Conservation (phyloP, 2,329 filamentous ascomycete genomes). For the Colletotrichum higginsianum region DNA sequence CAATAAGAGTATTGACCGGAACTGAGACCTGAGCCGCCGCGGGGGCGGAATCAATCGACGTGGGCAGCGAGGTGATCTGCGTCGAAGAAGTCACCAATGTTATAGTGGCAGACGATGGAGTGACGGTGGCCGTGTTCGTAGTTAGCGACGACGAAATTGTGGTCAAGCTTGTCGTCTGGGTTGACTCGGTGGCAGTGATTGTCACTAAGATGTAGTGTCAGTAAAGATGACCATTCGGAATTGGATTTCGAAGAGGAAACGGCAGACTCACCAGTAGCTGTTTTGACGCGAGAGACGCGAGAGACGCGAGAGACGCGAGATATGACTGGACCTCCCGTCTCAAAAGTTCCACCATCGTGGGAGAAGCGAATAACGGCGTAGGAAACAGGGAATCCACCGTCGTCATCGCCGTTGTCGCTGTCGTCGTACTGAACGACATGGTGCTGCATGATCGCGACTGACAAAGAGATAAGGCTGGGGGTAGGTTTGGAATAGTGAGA, state of each 20-base stretch:
- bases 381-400: neutral
- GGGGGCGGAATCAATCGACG: neutral
- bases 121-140: neutral
- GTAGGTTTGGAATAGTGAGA: no score
- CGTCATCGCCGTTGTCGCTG: neutral
- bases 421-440: neutral
- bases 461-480: neutral
- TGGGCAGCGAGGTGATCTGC: neutral
- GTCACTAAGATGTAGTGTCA: conserved; percentile 1
- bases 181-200: neutral
- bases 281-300: conserved; percentile 5
- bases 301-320: conserved; percentile 1
- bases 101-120: neutral
- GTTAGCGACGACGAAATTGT: neutral
- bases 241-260: neutral
- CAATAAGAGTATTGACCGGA: conserved; percentile 2
- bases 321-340: conserved; percentile 8
- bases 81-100: neutral
- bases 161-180: neutral
- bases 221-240: neutral
- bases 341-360: neutral
- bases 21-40: neutral
- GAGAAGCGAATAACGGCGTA: neutral
- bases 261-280: conserved; percentile 9
- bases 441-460: neutral